Percentiles rank a stretch among this genome's conserved stretches.
Evolutionary conservation across 345 rosid genomes (phyloP).

Genomic region (Eucalyptus marginata): DNA sequence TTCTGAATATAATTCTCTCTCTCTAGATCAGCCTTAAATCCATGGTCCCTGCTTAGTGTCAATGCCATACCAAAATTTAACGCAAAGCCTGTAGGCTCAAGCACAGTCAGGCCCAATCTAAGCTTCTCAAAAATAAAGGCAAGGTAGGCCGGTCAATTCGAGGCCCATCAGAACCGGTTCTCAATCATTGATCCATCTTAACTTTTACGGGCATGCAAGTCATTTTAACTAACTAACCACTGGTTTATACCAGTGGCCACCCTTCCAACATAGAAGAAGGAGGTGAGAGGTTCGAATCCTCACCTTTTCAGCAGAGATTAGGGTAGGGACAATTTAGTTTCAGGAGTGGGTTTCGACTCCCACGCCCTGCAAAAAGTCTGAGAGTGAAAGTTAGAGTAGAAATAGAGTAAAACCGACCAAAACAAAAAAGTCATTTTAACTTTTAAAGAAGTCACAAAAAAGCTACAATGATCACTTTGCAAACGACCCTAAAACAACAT

Average conservation of each 20-base stretch:
- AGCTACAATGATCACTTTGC: neutral
- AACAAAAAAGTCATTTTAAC: neutral
- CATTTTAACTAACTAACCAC: neutral
- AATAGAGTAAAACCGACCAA: too few relatives aligned
- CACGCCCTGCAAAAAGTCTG: too few relatives aligned
- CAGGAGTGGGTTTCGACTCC: too few relatives aligned
- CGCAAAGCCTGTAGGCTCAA: neutral
- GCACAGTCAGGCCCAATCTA: neutral
- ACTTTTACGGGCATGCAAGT: rapidly evolving
- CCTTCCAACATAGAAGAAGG: too few relatives aligned
- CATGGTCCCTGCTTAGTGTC: neutral
- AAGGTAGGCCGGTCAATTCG: neutral
- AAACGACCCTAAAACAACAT: neutral
- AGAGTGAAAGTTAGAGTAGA: too few relatives aligned
- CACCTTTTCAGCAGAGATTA: too few relatives aligned
- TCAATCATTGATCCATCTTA: neutral
- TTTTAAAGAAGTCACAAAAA: neutral
- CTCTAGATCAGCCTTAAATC: too few relatives aligned
- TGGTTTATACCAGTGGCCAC: too few relatives aligned
- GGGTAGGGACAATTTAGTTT: too few relatives aligned
- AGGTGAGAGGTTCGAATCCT: too few relatives aligned
- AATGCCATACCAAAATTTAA: neutral
- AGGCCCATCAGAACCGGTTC: neutral
- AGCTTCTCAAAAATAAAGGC: neutral
- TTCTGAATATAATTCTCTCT: too few relatives aligned